Conservation (phyloP, 116 monocot genomes). For the Trichopus zeylanicus region DNA sequence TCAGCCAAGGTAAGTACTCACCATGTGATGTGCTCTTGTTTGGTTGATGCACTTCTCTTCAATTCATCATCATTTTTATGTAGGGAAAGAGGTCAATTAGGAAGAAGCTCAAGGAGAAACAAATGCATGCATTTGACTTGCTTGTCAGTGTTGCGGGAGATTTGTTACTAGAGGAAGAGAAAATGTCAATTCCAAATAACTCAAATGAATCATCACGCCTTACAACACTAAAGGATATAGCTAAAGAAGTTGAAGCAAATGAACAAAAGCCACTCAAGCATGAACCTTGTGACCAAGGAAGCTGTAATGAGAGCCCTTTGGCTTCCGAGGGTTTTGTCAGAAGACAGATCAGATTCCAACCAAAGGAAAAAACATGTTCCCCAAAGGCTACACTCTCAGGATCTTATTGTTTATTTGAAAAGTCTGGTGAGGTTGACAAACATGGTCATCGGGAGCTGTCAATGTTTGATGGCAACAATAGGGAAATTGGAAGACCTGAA, state of each 20-base stretch:
- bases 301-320: conserved; percentile 33
- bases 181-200: conserved; percentile 5
- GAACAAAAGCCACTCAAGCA: conserved; percentile 17
- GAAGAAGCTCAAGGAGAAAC: conserved; percentile 31
- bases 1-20: conserved; percentile 26
- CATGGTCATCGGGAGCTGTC: conserved; percentile 3
- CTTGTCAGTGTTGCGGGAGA: conserved; percentile 56
- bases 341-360: not conserved
- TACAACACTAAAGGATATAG: conserved; percentile 1
- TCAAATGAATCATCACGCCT: conserved; percentile 7
- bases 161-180: conserved; percentile 17
- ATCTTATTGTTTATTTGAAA: not conserved
- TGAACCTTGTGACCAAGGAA: conserved; percentile 33
- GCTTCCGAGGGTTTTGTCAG: conserved; percentile 11
- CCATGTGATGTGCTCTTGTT: conserved; percentile 1
- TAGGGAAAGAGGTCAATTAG: conserved; percentile 42
- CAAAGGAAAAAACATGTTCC: conserved; percentile 4
- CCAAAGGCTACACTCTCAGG: not conserved
- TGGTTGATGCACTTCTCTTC: not conserved
- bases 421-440: conserved; percentile 7
- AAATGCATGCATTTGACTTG: conserved; percentile 59
- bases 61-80: conserved; percentile 5
- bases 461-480: not conserved
- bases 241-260: conserved; percentile 24
- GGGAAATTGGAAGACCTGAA: conserved; percentile 1